phyloP scores from a whole-genome alignment of 2,329 filamentous ascomycete species.

The Pseudogymnoascus sp. region DNA sequence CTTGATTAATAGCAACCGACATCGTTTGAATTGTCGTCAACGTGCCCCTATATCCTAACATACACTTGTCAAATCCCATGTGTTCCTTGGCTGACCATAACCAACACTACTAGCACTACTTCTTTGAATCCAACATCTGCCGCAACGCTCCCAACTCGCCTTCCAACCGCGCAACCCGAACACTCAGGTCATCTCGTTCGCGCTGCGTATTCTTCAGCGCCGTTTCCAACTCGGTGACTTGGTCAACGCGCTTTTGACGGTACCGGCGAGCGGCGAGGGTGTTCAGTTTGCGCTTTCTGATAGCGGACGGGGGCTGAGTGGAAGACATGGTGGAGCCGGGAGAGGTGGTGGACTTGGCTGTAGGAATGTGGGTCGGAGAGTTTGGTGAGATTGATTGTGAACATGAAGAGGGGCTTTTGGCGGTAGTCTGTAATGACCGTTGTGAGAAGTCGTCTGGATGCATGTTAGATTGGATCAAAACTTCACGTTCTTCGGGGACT shows the following conservation, averaged over 20 bases:
- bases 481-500: background rate
- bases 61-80: background rate
- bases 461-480: background rate
- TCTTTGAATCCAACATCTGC: conserved; percentile 33
- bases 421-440: background rate
- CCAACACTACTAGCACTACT: conserved; percentile 3
- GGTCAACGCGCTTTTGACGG: conserved; percentile 61
- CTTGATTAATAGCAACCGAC: conserved; percentile 5
- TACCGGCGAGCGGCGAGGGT: conserved; percentile 65
- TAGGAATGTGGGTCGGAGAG: background rate
- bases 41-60: background rate
- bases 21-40: conserved; percentile 1
- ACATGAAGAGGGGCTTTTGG: background rate
- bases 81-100: background rate
- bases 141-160: conserved; percentile 55
- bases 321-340: conserved; percentile 6
- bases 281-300: conserved; percentile 55
- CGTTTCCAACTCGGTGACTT: conserved; percentile 52
- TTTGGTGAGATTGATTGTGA: background rate
- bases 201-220: conserved; percentile 49
- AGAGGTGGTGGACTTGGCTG: background rate
- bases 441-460: conserved; percentile 1
- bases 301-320: conserved; percentile 10
- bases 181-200: conserved; percentile 55
- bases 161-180: conserved; percentile 56